Evolutionary conservation across 352 stramenopile genomes (phyloP), one percentile per base, ranked within the genome.

Genomic region (Phytophthora pseudosyringae): DNA sequence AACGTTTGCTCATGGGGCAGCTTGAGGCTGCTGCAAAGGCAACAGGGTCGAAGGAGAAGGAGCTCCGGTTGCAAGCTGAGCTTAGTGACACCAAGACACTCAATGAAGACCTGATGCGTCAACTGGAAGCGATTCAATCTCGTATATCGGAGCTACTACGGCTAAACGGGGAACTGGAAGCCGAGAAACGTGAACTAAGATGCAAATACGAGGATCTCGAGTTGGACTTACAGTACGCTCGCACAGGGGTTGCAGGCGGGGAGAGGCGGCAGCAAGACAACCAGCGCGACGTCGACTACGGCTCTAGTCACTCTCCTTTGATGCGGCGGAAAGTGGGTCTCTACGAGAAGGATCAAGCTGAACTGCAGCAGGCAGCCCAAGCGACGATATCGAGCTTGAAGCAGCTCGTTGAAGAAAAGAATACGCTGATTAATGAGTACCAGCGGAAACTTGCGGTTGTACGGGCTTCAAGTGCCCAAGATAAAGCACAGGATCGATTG

Each of bases 381-480:
- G 84, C 71, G 41, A 92, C 85, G 26, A 89, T 95, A 28, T 80
- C 87, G 5, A 94, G 83, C 60, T 64, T 95, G n/a, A 95, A 93
- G 59, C 76, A 81, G 29, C 74, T 94, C 21, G 72, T 94, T 28
- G 69, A 81, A 21, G 87, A 93, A 54, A 95, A 95, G 54, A 95
- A 94, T 51, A 56, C 41, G 11, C 48, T 87, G 28, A 78, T 94
- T 4, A 69, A 73, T 12, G 75, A 89, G 49, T 90, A 89, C 43
- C 76, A 92, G 54, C 65, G 64, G 15, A 86, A 94, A 31, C 45
- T 92, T 39, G 63, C 71, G 5, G 52, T 62, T 21, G 40, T 91
- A 21, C 83, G 82, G 5, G 69, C 64, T 1, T 83, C 88, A 12
- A 70, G 73, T 29, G 78, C 75, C 11, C 71, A 86, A 32, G 62